phyloP scores from a whole-genome alignment of 768 basidiomycete species.

The Mycena sanguinolenta region DNA sequence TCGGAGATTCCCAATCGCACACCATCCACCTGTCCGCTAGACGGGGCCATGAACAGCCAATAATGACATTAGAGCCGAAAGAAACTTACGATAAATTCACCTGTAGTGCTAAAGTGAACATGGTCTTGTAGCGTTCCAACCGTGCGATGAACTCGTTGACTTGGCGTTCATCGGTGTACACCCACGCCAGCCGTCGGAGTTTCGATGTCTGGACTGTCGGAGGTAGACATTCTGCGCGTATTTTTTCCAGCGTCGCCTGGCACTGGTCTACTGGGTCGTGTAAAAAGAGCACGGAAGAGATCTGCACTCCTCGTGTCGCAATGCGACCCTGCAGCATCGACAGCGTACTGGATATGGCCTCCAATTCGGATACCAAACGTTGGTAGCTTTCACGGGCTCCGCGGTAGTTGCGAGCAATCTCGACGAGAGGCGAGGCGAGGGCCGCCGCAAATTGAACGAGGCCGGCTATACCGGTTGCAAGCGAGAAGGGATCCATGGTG shows the following conservation, averaged over 20 bases:
- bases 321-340: conserved; percentile 3
- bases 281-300: background rate
- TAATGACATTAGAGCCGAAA: no score
- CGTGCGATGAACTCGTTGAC: background rate
- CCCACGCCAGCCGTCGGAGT: conserved; percentile 7
- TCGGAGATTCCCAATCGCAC: no score
- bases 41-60: no score
- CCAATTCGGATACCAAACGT: background rate
- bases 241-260: background rate
- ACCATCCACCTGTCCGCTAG: no score
- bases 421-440: no score
- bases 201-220: background rate
- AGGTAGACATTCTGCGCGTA: background rate
- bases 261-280: conserved; percentile 7
- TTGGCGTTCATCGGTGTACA: conserved; percentile 2
- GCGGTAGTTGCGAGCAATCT: background rate
- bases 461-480: no score
- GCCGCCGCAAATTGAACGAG: no score
- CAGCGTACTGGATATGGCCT: background rate
- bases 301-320: background rate
- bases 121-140: conserved; percentile 10
- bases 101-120: conserved; percentile 10
- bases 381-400: conserved; percentile 9
- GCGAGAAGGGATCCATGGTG: no score
- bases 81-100: conserved; percentile 6